Evolutionary conservation across 805 yeast species (phyloP).

Genomic region (Blastobotrys attinorum): DNA sequence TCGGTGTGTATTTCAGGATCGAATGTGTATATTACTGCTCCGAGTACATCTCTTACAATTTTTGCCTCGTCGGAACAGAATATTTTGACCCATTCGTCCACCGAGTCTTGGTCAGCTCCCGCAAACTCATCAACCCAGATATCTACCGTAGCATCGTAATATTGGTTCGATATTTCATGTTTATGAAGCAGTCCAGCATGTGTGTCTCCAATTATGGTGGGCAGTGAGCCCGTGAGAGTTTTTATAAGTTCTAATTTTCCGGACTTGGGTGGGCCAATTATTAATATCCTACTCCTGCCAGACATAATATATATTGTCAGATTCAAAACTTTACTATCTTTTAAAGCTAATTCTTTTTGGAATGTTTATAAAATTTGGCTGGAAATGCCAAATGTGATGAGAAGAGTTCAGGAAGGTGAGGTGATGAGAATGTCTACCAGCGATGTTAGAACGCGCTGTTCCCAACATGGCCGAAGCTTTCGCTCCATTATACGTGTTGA

Average conservation of each 20-base stretch:
- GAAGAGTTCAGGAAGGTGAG: no score
- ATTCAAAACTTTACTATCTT: background rate
- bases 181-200: slow-evolving; percentile 26
- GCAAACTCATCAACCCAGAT: slow-evolving; percentile 31
- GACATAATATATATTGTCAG: background rate
- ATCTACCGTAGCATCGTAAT: slow-evolving; percentile 29
- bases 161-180: slow-evolving; percentile 24
- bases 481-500: no score
- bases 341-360: background rate
- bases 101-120: slow-evolving; percentile 20
- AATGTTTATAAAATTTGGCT: background rate
- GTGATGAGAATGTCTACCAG: no score
- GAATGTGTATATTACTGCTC: slow-evolving; percentile 29
- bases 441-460: no score
- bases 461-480: no score
- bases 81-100: slow-evolving; percentile 24
- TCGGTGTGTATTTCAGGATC: slow-evolving; percentile 11
- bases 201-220: slow-evolving; percentile 9
- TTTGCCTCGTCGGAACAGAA: slow-evolving; percentile 28
- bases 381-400: no score
- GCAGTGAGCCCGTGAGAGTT: slow-evolving; percentile 26
- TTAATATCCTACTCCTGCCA: slow-evolving; percentile 23
- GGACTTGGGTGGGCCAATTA: slow-evolving; percentile 28
- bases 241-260: slow-evolving; percentile 29
- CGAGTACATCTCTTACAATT: slow-evolving; percentile 32